A percentile compares a stretch with the other conserved stretches of the same genome.
These are phyloP conservation scores for Penicillium sp. DNA, from an alignment of 2,329 filamentous ascomycete genomes.

Conservation along the genomic window DNA sequence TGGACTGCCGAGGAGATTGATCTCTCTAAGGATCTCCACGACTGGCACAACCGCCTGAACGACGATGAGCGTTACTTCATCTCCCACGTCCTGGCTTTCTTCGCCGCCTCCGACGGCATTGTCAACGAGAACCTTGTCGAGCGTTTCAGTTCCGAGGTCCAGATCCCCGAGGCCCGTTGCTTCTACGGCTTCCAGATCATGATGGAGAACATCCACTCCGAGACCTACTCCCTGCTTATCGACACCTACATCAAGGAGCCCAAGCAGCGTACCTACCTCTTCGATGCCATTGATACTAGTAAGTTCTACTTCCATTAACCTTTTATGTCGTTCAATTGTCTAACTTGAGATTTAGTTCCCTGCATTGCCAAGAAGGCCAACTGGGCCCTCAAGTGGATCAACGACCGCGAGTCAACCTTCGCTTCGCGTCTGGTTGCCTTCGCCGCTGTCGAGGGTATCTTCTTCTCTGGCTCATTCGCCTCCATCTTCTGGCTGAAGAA, in stretches of 20 bases:
- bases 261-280: conserved; percentile 87
- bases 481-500: conserved; percentile 99
- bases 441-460: conserved; percentile 97
- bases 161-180: conserved; percentile 96
- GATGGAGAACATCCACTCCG: conserved; percentile 99
- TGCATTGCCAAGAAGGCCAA: conserved; percentile 98
- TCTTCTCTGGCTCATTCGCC: conserved; percentile 98
- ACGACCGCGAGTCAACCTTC: conserved; percentile 89
- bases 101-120: conserved; percentile 96
- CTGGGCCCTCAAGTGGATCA: conserved; percentile 95
- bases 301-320: conserved; percentile 36
- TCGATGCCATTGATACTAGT: conserved; percentile 99
- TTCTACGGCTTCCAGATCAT: conserved; percentile 99
- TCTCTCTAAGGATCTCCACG: conserved; percentile 96
- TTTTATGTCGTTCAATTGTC: conserved; percentile 8
- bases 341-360: conserved; percentile 61
- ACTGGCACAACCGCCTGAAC: conserved; percentile 97
- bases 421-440: conserved; percentile 95
- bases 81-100: conserved; percentile 98
- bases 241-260: conserved; percentile 99
- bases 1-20: conserved; percentile 99
- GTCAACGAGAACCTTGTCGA: conserved; percentile 99
- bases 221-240: conserved; percentile 98
- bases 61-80: conserved; percentile 98
- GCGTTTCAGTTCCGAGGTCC: conserved; percentile 95